These are phyloP conservation scores for Lagenidium sp. DNA, from an alignment of 352 stramenopile species.

Conservation along the genomic window DNA sequence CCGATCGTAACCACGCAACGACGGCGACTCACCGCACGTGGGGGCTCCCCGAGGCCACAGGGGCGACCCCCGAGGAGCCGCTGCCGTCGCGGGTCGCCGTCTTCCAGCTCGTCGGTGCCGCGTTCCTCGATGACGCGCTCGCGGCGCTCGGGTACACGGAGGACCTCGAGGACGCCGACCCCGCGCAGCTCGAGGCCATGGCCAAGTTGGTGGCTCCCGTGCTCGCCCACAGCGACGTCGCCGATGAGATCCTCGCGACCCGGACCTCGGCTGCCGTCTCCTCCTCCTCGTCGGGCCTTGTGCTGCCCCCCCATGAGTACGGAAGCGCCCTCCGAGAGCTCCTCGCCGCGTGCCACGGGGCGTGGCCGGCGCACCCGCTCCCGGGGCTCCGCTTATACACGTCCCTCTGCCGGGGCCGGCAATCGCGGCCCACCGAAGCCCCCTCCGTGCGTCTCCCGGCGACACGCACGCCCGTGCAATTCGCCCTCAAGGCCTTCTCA, in stretches of 20 bases:
- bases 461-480: neutral
- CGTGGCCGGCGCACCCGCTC: conserved; percentile 31
- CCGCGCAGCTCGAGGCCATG: conserved; percentile 49
- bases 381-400: conserved; percentile 38
- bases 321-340: conserved; percentile 8
- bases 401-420: conserved; percentile 22
- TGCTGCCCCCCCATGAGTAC: neutral
- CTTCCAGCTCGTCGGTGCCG: conserved; percentile 42
- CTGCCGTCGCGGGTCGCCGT: conserved; percentile 13
- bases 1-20: too few species aligned
- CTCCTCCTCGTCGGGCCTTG: neutral
- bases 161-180: conserved; percentile 21
- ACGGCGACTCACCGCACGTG: neutral
- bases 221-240: conserved; percentile 28
- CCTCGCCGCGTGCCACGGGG: conserved; percentile 4
- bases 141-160: conserved; percentile 43
- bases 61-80: neutral
- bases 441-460: conserved; percentile 29
- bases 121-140: conserved; percentile 51
- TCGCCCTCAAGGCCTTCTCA: conserved; percentile 14
- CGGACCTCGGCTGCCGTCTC: neutral
- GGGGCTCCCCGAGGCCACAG: neutral
- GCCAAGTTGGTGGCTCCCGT: conserved; percentile 48
- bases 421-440: neutral
- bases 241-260: conserved; percentile 12